Evolutionary conservation across 495 filamentous ascomycete species (phyloP), one percentile per base, ranked within the genome.

Genomic region (Hypoxylon cercidicola): DNA sequence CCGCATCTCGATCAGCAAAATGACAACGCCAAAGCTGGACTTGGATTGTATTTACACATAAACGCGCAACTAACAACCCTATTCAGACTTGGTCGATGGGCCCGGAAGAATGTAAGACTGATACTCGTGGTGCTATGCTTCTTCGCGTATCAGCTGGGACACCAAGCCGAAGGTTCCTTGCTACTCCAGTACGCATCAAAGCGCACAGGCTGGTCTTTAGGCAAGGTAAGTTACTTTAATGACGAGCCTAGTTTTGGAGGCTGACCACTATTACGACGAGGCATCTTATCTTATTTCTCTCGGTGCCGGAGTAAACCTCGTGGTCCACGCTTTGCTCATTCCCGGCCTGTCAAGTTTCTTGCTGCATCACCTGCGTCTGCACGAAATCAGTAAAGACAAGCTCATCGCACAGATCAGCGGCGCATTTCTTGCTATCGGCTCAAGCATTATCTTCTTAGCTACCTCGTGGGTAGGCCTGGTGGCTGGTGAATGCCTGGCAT

Each of bases 141-240:
- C 37, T 48, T 55, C 34, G 30, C 30, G 30, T 32, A 32, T 10
- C 20, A 10, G 15, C 19, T 69, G 23, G 66, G 63, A 9, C 30
- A 60, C 2, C 19, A 32, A 32, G 63, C 44, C 18, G 56, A 18
- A 12, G 54, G 45, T 47, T 16, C 69, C 79, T 47, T 61, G 74
- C n/a, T 64, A 73, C 51, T 65, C 12, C 85, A 85, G 50, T 88
- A 87, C 64, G 75, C 84, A 9, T 83, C 81, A n/a, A 82, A 79
- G 5, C 75, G 84, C 10, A 86, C 83, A 60, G 68, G 71, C 18
- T 83, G 84, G 79, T 75, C 76, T 4, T 61, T 88, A 0, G 59
- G 56, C 8, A 34, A 66, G 25, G 61, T 64, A 45, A 0, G 60
- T 16, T 5, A 18, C 16, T 5, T 21, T 13, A n/a, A 11, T 12